Evolutionary conservation across 257 asterid species (phyloP).

Genomic region (Paraleonurus japonicus): DNA sequence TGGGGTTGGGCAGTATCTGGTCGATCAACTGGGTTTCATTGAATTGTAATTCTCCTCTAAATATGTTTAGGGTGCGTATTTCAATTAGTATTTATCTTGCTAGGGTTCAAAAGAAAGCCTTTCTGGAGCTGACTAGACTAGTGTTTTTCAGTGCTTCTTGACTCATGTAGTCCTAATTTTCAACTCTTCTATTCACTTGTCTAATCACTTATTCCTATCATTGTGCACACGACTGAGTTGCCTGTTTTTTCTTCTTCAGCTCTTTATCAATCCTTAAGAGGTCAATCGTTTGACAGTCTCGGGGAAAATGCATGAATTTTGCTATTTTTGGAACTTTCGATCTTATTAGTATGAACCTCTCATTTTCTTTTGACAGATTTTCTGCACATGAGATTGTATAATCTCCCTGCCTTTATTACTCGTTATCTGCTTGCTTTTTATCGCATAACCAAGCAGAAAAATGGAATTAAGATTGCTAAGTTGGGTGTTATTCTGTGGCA

Average conservation of each 20-base stretch:
- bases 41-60: neutral
- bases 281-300: neutral
- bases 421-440: constrained; percentile 4
- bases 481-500: constrained; percentile 53
- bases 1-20: neutral
- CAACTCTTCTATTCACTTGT: neutral
- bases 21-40: neutral
- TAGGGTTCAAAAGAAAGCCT: neutral
- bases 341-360: neutral
- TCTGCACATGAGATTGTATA: neutral
- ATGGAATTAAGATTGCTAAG: constrained; percentile 26
- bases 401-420: neutral
- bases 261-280: neutral
- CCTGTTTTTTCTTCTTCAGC: constrained; percentile 6
- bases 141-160: neutral
- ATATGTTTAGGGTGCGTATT: neutral
- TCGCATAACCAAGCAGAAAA: neutral
- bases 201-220: neutral
- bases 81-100: neutral
- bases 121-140: neutral
- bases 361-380: constrained; percentile 2
- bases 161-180: neutral
- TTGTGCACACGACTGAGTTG: neutral
- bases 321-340: neutral
- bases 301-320: neutral